Evolutionary conservation across 2,329 filamentous ascomycete genomes (phyloP), one percentile per base, ranked within the genome.

Genomic region (Epichloe hybrida): DNA sequence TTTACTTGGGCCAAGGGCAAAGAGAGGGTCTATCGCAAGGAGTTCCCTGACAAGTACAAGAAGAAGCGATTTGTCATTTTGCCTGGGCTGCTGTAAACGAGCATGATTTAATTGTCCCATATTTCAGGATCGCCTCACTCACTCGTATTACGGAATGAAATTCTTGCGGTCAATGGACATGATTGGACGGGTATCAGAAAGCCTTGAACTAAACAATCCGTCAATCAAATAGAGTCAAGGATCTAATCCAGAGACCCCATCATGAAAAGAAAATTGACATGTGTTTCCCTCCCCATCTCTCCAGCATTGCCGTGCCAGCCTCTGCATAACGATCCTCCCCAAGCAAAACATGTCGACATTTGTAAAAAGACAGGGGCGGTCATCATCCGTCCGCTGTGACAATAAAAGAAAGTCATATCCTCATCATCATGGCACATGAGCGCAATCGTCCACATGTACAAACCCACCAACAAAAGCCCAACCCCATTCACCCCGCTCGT

Each of bases 31-130:
- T 93, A 96, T 66, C 81, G 93, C 61, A 84, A 85, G 67, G 87
- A 95, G 66, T 95, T 97, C 68, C 86, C 86, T 40, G 86, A 90
- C 65, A 86, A 84, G 70, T 98, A 98, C 72, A 90, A 91, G 83
- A 90, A 84, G 75, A 97, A 98, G 87, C 80, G 80, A 62, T 91
- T 76, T 63, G 81, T 80, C 53, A 85, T 95, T 70, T 68, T 96
- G 52, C 88, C 93, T 3, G 86, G 86, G 3, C 70, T 95, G 48
- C 76, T 84, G 64, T 93, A 71, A 70, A 48, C 15, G 23, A 20
- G 9, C 20, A 20, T 3, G 15, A 17, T 20, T 12, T 1, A 3
- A 9, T 27, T 27, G 7, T 27, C 13, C 17, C n/a, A 37, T 31
- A 4, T 31, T 31, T 0, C 27, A 31, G 8, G 1, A 31, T 31